Evolutionary conservation across 805 yeast species (phyloP), one percentile per base, ranked within the genome.

Genomic region (Candida railenensis): DNA sequence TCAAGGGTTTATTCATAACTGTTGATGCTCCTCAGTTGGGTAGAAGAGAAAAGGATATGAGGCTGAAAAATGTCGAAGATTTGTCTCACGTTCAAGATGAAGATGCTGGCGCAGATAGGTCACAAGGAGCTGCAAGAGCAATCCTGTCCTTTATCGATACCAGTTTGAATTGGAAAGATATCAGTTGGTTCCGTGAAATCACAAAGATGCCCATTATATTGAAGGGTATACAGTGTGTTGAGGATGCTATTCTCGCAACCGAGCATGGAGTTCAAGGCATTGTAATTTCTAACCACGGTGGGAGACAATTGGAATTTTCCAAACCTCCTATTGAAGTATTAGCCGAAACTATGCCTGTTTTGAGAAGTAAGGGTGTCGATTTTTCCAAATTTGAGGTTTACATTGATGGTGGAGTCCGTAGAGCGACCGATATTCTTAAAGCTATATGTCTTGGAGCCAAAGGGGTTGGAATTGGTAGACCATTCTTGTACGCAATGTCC

Each of bases 1-100:
- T 87, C 63, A 84, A 84, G 56, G 96, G 94, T 3, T 71, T 90
- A 30, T 89, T 89, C 59, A 81, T 90, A 53, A 90, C 97, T 0
- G 96, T 89, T 5, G 97, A 90, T 71, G 96, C 97, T 0, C 97
- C 97, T 4, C 85, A 87, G 50, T 73, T 90, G 37, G 97, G 97
- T 12, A 81, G 94, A 52, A 81, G 97, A 55, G 97, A 91, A 65
- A 90, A 89, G 65, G 96, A 89, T 59, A 79, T 81, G 81, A 78
- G 89, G 51, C 66, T 81, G 46, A 85, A 86, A 60, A 78, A 78
- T 50, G 65, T 70, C 16, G 78, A 70, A 34, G 75, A 71, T 34
- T 53, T 63, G 12, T 65, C 77, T 12, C 74, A 73, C 61, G 78
- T 75, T 43, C 76, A 77, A 56, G 74, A 76, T 14, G 76, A 71